Conservation (phyloP, 495 filamentous ascomycete genomes). For the Hypoxylon intermedium region DNA sequence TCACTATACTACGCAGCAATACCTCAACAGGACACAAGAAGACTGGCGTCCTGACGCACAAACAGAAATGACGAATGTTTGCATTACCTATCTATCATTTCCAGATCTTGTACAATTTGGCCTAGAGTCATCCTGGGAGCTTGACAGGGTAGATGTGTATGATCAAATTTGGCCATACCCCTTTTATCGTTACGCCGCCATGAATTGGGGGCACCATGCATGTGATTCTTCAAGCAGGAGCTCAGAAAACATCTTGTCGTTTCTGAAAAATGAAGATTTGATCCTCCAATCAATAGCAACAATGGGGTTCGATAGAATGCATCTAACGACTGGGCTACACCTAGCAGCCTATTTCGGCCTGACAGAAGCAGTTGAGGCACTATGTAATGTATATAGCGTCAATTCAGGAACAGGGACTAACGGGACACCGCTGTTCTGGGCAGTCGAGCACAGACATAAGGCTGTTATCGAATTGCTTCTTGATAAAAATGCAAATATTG, state of each 20-base stretch:
- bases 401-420: not conserved
- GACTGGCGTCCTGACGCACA: conserved; percentile 49
- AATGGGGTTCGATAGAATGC: too few species aligned
- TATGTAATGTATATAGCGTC: too few species aligned
- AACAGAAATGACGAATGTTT: conserved; percentile 44
- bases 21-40: conserved; percentile 50
- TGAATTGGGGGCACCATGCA: conserved; percentile 57
- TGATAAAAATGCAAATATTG: conserved; percentile 1
- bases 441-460: conserved; percentile 16
- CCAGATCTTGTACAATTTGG: not conserved
- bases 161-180: conserved; percentile 38
- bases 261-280: conserved; percentile 30
- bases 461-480: conserved; percentile 41
- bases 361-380: not conserved
- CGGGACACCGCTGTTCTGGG: conserved; percentile 27
- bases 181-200: conserved; percentile 52
- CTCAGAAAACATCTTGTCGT: conserved; percentile 8
- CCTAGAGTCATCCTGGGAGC: too few species aligned
- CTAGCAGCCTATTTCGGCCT: conserved; percentile 37
- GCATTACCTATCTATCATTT: conserved; percentile 56
- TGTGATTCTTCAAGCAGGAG: not conserved
- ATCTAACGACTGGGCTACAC: conserved; percentile 22
- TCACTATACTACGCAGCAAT: conserved; percentile 64
- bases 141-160: too few species aligned
- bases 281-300: too few species aligned